phyloP scores from a whole-genome alignment of 495 filamentous ascomycete species.

The Penicillium lividum region DNA sequence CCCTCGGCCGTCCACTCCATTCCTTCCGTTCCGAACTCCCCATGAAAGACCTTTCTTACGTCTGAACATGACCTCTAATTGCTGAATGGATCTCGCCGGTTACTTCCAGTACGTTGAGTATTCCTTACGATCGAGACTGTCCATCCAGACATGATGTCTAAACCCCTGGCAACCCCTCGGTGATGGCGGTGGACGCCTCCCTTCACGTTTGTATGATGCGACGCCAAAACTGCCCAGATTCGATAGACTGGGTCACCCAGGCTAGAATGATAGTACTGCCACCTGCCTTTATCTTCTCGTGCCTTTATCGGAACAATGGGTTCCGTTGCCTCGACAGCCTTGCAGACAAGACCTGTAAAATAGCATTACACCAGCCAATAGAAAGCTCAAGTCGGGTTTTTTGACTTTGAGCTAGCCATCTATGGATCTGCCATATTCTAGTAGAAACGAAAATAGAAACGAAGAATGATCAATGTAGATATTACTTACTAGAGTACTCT shows the following conservation, averaged over 20 bases:
- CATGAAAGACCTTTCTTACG: slow-evolving; percentile 20
- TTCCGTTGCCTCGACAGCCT: not conserved
- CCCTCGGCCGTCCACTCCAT: slow-evolving; percentile 21
- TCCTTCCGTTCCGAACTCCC: slow-evolving; percentile 23
- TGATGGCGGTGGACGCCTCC: slow-evolving; percentile 10
- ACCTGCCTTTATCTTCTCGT: not conserved
- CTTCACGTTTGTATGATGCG: slow-evolving; percentile 32
- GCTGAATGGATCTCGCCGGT: slow-evolving; percentile 1
- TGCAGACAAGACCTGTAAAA: slow-evolving; percentile 1
- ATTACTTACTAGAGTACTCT: no score
- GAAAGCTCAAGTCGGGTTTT: not conserved
- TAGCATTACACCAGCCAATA: slow-evolving; percentile 5
- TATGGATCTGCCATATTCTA: not conserved
- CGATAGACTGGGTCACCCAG: slow-evolving; percentile 10
- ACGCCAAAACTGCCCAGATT: slow-evolving; percentile 18
- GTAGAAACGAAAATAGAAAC: not conserved
- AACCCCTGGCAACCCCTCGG: not conserved
- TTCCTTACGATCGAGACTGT: slow-evolving; percentile 7
- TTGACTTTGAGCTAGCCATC: not conserved
- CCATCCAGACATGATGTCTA: not conserved
- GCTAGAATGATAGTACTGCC: slow-evolving; percentile 7
- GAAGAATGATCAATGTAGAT: not conserved
- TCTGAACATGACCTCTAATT: slow-evolving; percentile 7
- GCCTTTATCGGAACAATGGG: not conserved
- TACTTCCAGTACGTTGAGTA: not conserved